Percentiles rank a stretch among this genome's conserved stretches.
These are phyloP conservation scores for Galerina marginata DNA, from an alignment of 768 basidiomycete genomes.

Conservation along the genomic window DNA sequence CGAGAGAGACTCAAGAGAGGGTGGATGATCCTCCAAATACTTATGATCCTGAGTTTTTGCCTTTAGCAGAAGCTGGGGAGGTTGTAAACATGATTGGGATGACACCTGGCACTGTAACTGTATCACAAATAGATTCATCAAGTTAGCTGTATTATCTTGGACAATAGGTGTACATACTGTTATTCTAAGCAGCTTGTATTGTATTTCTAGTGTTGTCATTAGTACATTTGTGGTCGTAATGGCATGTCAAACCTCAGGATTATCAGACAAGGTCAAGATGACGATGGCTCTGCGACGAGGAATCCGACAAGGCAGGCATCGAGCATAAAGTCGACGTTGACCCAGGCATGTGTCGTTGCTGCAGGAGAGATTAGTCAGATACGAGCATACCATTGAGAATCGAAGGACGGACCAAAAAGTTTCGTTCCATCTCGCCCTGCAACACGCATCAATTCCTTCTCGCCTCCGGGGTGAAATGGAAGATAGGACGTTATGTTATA, in stretches of 20 bases:
- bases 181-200: slow-evolving; percentile 3
- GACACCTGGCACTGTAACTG: neutral
- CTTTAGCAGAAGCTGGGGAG: neutral
- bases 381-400: neutral
- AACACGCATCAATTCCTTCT: slow-evolving; percentile 91
- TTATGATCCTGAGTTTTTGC: neutral
- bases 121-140: neutral
- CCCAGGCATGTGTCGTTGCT: slow-evolving; percentile 96
- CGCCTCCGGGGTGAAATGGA: slow-evolving; percentile 92
- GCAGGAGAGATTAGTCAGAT: slow-evolving; percentile 5
- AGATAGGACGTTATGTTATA: slow-evolving; percentile 96
- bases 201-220: slow-evolving; percentile 9
- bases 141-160: neutral
- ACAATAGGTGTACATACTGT: neutral
- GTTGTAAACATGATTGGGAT: neutral
- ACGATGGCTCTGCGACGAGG: slow-evolving; percentile 69
- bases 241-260: slow-evolving; percentile 1
- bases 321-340: slow-evolving; percentile 95
- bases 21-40: no score
- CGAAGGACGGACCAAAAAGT: slow-evolving; percentile 70
- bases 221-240: slow-evolving; percentile 7
- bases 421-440: slow-evolving; percentile 96
- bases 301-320: slow-evolving; percentile 93
- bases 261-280: slow-evolving; percentile 1
- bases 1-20: slow-evolving; percentile 24